Conservation (phyloP, 495 filamentous ascomycete genomes). For the Penicillium desertorum region DNA sequence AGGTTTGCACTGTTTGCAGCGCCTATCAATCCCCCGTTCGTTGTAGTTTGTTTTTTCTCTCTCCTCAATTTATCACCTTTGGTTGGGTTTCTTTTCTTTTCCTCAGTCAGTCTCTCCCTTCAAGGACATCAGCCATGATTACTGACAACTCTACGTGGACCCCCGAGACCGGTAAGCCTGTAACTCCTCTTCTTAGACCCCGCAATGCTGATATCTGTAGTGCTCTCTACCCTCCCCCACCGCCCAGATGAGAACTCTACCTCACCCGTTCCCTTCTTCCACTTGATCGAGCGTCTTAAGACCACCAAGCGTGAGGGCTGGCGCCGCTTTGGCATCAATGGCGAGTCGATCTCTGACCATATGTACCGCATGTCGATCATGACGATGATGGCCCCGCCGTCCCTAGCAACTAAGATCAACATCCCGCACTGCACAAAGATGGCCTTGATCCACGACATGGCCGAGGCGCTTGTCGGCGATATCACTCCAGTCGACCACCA, state of each 20-base stretch:
- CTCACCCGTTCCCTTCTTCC: conserved; percentile 88
- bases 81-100: conserved; percentile 7
- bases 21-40: conserved; percentile 11
- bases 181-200: background rate
- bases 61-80: conserved; percentile 12
- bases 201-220: conserved; percentile 23
- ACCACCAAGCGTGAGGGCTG: conserved; percentile 95
- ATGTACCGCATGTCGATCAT: conserved; percentile 99
- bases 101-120: conserved; percentile 19
- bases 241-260: conserved; percentile 57
- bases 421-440: conserved; percentile 84
- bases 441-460: conserved; percentile 97
- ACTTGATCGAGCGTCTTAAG: conserved; percentile 89
- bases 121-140: conserved; percentile 28
- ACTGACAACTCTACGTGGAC: conserved; percentile 20
- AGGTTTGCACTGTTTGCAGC: conserved; percentile 38
- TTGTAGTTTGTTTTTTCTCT: conserved; percentile 11
- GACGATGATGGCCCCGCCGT: conserved; percentile 84
- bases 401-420: conserved; percentile 67
- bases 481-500: conserved; percentile 80
- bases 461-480: conserved; percentile 89
- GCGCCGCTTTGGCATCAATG: conserved; percentile 77
- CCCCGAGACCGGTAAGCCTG: conserved; percentile 21
- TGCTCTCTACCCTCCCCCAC: conserved; percentile 49
- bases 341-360: conserved; percentile 92